Conservation (phyloP, 176 grass and related monocot species). For the Microstegium vimineum region DNA sequence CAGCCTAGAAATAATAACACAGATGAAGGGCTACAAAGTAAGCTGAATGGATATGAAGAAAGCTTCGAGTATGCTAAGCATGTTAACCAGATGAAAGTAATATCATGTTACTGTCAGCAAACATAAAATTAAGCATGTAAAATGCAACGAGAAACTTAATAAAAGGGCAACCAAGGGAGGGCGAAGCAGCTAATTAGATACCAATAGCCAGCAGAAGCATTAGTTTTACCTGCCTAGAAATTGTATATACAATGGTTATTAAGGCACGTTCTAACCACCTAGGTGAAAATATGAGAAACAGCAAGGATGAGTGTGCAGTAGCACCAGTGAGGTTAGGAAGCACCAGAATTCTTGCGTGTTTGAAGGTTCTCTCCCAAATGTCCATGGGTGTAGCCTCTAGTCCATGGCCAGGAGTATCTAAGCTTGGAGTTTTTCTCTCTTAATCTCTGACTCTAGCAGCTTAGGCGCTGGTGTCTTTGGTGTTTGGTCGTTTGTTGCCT, state of each 20-base stretch:
- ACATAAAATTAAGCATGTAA: constrained; percentile 11
- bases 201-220: neutral
- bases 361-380: too few relatives aligned
- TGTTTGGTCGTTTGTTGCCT: too few relatives aligned
- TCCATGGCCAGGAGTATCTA: too few relatives aligned
- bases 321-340: too few relatives aligned
- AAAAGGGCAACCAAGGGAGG: neutral
- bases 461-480: too few relatives aligned
- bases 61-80: neutral
- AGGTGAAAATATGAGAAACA: neutral
- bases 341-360: too few relatives aligned
- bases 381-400: too few relatives aligned
- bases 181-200: neutral
- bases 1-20: constrained; percentile 12
- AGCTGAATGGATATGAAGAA: neutral
- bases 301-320: neutral
- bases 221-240: neutral
- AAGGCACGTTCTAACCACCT: neutral
- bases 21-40: neutral
- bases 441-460: too few relatives aligned
- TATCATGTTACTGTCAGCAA: neutral
- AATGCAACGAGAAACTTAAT: neutral
- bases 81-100: neutral
- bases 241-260: neutral
- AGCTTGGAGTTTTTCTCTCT: too few relatives aligned